These are phyloP conservation scores for Papiliotrema nemorosa DNA, from an alignment of 1,284 basidiomycete species.

Conservation along the genomic window DNA sequence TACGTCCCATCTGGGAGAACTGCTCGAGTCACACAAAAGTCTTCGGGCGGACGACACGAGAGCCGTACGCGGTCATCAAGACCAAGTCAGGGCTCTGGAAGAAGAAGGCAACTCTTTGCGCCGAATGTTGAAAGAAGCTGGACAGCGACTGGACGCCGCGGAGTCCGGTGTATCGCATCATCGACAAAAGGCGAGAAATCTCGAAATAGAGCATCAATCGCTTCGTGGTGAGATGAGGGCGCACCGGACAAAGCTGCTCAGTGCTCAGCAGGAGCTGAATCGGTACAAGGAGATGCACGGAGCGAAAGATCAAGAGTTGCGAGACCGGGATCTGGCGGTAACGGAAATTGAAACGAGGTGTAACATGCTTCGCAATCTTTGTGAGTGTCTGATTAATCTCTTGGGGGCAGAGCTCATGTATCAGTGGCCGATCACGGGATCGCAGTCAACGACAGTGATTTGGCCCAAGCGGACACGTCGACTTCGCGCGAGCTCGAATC, in stretches of 20 bases:
- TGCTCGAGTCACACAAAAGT: slow-evolving; percentile 78
- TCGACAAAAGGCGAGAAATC: slow-evolving; percentile 61
- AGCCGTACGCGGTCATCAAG: slow-evolving; percentile 64
- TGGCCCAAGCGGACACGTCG: slow-evolving; percentile 38
- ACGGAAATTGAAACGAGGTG: slow-evolving; percentile 73
- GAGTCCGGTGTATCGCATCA: slow-evolving; percentile 69
- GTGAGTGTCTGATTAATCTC: slow-evolving; percentile 18
- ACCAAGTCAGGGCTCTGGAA: slow-evolving; percentile 76
- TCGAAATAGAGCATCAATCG: slow-evolving; percentile 66
- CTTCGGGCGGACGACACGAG: slow-evolving; percentile 75
- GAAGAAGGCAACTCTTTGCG: slow-evolving; percentile 69
- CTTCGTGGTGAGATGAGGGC: slow-evolving; percentile 74
- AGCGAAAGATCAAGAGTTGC: slow-evolving; percentile 66
- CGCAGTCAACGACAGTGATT: slow-evolving; percentile 65
- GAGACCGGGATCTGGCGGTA: slow-evolving; percentile 64
- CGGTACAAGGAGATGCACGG: slow-evolving; percentile 66
- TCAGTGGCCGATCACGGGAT: slow-evolving; percentile 80
- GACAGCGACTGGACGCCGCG: slow-evolving; percentile 64
- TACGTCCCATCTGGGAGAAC: slow-evolving; percentile 74
- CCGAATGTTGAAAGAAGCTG: slow-evolving; percentile 71
- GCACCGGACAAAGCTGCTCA: slow-evolving; percentile 71
- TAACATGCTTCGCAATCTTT: slow-evolving; percentile 74
- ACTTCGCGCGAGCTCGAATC: slow-evolving; percentile 62
- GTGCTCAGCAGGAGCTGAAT: slow-evolving; percentile 66
- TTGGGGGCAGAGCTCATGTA: neutral